phyloP scores from a whole-genome alignment of 495 filamentous ascomycete species.

The Penicillium angulare region DNA sequence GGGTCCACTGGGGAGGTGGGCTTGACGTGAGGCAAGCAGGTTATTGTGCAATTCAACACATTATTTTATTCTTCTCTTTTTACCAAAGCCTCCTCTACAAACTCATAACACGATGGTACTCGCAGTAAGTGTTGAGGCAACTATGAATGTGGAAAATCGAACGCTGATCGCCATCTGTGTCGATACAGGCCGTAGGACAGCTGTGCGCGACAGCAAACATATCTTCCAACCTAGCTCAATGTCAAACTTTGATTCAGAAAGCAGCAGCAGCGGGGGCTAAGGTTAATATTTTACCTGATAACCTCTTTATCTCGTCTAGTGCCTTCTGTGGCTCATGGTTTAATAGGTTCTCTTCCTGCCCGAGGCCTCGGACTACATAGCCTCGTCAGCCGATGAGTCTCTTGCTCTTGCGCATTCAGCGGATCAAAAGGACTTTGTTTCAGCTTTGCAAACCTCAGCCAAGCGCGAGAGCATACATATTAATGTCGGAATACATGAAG shows the following conservation, averaged over 20 bases:
- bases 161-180: background rate
- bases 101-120: slow-evolving; percentile 27
- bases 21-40: background rate
- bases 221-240: slow-evolving; percentile 74
- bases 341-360: slow-evolving; percentile 81
- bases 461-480: slow-evolving; percentile 60
- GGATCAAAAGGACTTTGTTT: slow-evolving; percentile 60
- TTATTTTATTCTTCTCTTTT: background rate
- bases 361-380: slow-evolving; percentile 89
- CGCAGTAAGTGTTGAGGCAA: slow-evolving; percentile 27
- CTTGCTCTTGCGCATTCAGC: slow-evolving; percentile 62
- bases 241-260: slow-evolving; percentile 66
- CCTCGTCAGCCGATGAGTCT: slow-evolving; percentile 60
- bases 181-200: slow-evolving; percentile 75
- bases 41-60: background rate
- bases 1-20: background rate
- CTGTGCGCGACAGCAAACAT: slow-evolving; percentile 80
- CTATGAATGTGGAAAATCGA: background rate
- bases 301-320: too few species aligned
- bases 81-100: background rate
- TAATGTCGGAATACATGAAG: slow-evolving; percentile 87
- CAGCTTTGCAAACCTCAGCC: slow-evolving; percentile 68
- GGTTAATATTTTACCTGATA: slow-evolving; percentile 49
- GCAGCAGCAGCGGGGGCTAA: slow-evolving; percentile 74
- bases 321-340: slow-evolving; percentile 5